Evolutionary conservation across 2,329 filamentous ascomycete species (phyloP), one percentile per base, ranked within the genome.

Genomic region (Coniella lustricola): DNA sequence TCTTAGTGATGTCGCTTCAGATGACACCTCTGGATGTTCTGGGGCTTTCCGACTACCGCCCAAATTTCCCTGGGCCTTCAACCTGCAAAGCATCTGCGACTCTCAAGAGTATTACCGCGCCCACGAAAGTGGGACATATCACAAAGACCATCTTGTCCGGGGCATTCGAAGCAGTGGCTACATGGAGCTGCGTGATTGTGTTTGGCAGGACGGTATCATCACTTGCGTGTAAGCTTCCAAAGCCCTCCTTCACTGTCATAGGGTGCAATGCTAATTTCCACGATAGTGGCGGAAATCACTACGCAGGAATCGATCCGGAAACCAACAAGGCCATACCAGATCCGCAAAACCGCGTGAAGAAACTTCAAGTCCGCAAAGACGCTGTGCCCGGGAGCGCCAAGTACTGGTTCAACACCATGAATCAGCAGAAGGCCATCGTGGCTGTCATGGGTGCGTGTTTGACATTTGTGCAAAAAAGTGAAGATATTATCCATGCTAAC

Each of bases 171-270:
- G 84, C 17, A 80, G 86, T 56, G 70, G 68, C 0, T 71, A 76
- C 39, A 65, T 67, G 9, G 76, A 76, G 2, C 53, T 63, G 1
- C 69, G 80, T 3, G 81, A 86, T 48, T 72, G 77, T 42, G 73
- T 86, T 16, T 73, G 75, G 31, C 68, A 72, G 1, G 74, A 85
- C 46, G 68, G 87, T 3, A 69, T 87, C 31, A 81, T 90, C 42
- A 75, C 80, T 4, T 71, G 79, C 46, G 67, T 81, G 79, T 81
- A 66, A 62, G 76, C 67, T 12, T 43, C 37, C 21, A 17, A n/a
- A 42, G 4, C 25, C 29, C 31, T n/a, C 31, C 3, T 7, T 16
- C 8, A 3, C 20, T 17, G 1, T 14, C 9, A 2, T 14, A 2
- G 14, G 7, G 8, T 14, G 3, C 18, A 16, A 9, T 5, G n/a